Conservation (phyloP, 331 rosid genomes). For the Acacia concinna region DNA sequence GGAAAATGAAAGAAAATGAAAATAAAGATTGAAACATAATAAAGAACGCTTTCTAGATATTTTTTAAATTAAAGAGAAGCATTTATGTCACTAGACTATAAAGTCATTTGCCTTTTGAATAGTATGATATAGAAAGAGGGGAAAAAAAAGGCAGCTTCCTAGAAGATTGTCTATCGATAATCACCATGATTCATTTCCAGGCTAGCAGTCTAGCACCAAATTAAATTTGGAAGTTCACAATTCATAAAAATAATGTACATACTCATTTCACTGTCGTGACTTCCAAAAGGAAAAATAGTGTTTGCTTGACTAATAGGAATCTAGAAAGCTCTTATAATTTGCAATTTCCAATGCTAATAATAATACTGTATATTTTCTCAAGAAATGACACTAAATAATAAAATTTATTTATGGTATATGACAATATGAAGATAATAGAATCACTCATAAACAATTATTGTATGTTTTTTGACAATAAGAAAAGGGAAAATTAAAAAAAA, state of each 20-base stretch:
- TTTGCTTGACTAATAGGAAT: not conserved
- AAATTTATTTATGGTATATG: not conserved
- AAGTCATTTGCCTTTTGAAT: not conserved
- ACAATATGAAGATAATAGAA: not conserved
- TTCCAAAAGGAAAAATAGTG: not conserved
- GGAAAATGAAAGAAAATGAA: not conserved
- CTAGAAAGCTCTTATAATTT: not conserved
- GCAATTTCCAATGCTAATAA: not conserved
- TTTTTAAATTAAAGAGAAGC: no score
- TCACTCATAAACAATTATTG: not conserved
- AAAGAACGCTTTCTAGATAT: not conserved
- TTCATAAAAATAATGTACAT: not conserved
- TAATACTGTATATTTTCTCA: not conserved
- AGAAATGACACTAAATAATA: not conserved
- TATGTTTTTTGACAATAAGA: not conserved
- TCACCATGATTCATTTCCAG: not conserved
- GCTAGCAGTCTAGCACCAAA: rapidly evolving
- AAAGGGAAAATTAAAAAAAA: no score
- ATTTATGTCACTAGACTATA: no score
- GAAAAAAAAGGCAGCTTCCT: not conserved
- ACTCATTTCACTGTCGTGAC: not conserved
- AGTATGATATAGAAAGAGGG: not conserved
- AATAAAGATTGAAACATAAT: not conserved
- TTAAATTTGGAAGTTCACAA: not conserved
- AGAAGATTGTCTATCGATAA: not conserved